These are phyloP conservation scores for Leptographium procerum DNA, from an alignment of 2,329 filamentous ascomycete genomes.

Conservation along the genomic window DNA sequence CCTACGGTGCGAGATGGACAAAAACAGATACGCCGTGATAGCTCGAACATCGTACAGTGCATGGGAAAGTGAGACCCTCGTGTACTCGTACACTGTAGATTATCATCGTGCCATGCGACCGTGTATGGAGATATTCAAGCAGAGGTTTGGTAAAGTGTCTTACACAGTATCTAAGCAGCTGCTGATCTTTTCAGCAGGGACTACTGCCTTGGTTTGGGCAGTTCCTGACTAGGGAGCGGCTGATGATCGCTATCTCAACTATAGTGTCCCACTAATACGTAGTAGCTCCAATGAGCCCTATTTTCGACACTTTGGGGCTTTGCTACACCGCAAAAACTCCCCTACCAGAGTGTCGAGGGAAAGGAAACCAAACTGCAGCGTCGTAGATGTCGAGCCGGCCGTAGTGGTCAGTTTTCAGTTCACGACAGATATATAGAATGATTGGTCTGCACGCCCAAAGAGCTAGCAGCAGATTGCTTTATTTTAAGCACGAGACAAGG, in stretches of 20 bases:
- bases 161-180: not conserved
- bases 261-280: no score
- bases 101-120: not conserved
- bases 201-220: not conserved
- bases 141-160: no score
- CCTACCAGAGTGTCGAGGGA: no score
- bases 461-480: not conserved
- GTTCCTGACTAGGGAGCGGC: not conserved
- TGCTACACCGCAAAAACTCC: no score
- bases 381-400: not conserved
- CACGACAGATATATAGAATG: not conserved
- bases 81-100: no score
- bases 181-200: not conserved
- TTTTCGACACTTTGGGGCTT: no score
- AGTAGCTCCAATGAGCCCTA: not conserved
- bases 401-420: not conserved
- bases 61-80: no score
- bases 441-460: not conserved
- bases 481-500: not conserved
- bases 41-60: not conserved
- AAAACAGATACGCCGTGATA: not conserved
- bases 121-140: no score
- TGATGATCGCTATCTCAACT: not conserved
- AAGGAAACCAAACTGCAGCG: no score
- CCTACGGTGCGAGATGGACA: not conserved